Percentiles rank a stretch among this genome's conserved stretches.
Conservation (phyloP, 768 basidiomycete species). For the Amanita muscaria region DNA sequence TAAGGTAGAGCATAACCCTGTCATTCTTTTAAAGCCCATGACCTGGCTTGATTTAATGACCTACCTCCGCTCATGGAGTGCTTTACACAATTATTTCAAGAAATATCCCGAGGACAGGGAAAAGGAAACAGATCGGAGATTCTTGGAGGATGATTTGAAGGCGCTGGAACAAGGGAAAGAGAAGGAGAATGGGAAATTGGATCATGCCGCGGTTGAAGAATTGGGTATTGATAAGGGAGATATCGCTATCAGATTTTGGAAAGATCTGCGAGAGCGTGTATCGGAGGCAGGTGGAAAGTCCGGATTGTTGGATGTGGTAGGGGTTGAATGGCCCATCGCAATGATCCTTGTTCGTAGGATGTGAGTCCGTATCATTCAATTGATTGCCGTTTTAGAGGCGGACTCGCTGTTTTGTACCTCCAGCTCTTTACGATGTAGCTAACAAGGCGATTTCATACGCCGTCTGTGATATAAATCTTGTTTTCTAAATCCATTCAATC, state of each 20-base stretch:
- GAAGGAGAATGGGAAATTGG: conserved; percentile 3
- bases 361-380: conserved; percentile 9
- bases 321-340: conserved; percentile 45
- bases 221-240: conserved; percentile 35
- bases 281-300: conserved; percentile 19
- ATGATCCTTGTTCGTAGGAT: conserved; percentile 28
- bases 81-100: conserved; percentile 61
- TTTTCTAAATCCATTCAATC: too few relatives aligned
- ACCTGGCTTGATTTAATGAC: conserved; percentile 57
- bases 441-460: too few relatives aligned
- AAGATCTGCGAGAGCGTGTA: conserved; percentile 35
- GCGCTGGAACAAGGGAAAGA: background rate
- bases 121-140: conserved; percentile 24
- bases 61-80: conserved; percentile 66
- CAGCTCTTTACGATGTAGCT: too few relatives aligned
- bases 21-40: conserved; percentile 48
- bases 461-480: too few relatives aligned
- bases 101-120: conserved; percentile 45
- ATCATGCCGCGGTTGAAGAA: conserved; percentile 15
- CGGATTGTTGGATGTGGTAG: conserved; percentile 30
- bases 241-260: conserved; percentile 58
- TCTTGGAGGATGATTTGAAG: conserved; percentile 12
- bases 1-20: conserved; percentile 24
- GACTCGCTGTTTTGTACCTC: too few relatives aligned
- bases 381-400: too few relatives aligned